phyloP scores from a whole-genome alignment of 2,329 filamentous ascomycete genomes.

The Cephalotrichum gorgonifer region DNA sequence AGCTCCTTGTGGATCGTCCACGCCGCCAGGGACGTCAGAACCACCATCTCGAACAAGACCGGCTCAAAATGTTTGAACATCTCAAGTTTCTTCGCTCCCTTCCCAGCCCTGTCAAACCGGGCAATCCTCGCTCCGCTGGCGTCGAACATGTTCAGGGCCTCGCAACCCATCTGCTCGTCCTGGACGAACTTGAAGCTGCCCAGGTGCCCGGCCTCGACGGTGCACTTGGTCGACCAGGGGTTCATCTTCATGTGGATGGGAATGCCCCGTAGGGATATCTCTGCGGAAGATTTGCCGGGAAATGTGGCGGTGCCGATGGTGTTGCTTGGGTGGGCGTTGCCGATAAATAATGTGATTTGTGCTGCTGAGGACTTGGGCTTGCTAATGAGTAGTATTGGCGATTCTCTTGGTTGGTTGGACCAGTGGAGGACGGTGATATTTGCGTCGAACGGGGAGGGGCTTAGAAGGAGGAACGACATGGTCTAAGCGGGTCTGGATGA shows the following conservation, averaged over 20 bases:
- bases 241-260: neutral
- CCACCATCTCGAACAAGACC: neutral
- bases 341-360: neutral
- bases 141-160: neutral
- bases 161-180: neutral
- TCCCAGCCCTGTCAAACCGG: neutral
- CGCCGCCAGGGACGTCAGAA: neutral
- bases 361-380: neutral
- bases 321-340: neutral
- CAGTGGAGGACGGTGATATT: neutral
- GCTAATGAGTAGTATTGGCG: neutral
- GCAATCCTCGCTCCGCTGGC: neutral
- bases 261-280: neutral
- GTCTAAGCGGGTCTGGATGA: neutral
- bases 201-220: neutral
- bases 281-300: neutral
- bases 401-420: neutral
- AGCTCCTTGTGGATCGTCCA: conserved; percentile 2
- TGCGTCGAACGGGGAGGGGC: neutral
- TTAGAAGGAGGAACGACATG: neutral
- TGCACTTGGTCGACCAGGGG: neutral
- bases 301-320: neutral
- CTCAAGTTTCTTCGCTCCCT: neutral
- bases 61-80: conserved; percentile 1
- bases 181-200: neutral